Conservation (phyloP, 1,284 basidiomycete species). For the Leccinum pachyderme region DNA sequence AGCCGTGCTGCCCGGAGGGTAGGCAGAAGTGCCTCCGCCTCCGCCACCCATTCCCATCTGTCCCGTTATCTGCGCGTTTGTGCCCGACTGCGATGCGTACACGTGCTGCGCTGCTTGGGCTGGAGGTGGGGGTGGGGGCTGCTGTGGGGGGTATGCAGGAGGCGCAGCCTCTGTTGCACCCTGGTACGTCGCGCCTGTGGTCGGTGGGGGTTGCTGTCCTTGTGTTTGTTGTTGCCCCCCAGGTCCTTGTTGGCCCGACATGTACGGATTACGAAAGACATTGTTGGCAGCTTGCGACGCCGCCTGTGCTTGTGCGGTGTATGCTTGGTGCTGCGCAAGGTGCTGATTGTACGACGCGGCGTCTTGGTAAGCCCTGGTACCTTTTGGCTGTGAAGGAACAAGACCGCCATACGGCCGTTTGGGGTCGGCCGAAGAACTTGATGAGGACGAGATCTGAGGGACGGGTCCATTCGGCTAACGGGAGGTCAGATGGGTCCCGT, state of each 20-base stretch:
- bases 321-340: slow-evolving; percentile 90
- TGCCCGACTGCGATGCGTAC: slow-evolving; percentile 26
- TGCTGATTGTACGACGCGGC: slow-evolving; percentile 95
- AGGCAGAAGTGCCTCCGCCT: slow-evolving; percentile 36
- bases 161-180: slow-evolving; percentile 16
- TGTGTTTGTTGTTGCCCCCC: slow-evolving; percentile 34
- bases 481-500: slow-evolving; percentile 14
- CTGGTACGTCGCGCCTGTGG: slow-evolving; percentile 21
- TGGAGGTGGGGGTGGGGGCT: slow-evolving; percentile 29
- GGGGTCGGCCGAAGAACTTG: slow-evolving; percentile 49
- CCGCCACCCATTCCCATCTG: slow-evolving; percentile 17
- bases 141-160: slow-evolving; percentile 24
- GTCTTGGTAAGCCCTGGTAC: slow-evolving; percentile 85
- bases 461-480: slow-evolving; percentile 52
- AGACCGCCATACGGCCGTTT: slow-evolving; percentile 96
- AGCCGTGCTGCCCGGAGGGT: slow-evolving; percentile 33
- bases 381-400: slow-evolving; percentile 76
- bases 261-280: slow-evolving; percentile 72
- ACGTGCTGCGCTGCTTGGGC: slow-evolving; percentile 27
- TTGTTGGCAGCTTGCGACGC: slow-evolving; percentile 64
- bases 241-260: slow-evolving; percentile 46
- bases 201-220: slow-evolving; percentile 36
- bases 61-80: slow-evolving; percentile 21
- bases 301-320: slow-evolving; percentile 79
- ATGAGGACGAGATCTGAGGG: slow-evolving; percentile 33